These are phyloP conservation scores for Diaporthe amygdali DNA, from an alignment of 2,329 filamentous ascomycete genomes.

Conservation along the genomic window DNA sequence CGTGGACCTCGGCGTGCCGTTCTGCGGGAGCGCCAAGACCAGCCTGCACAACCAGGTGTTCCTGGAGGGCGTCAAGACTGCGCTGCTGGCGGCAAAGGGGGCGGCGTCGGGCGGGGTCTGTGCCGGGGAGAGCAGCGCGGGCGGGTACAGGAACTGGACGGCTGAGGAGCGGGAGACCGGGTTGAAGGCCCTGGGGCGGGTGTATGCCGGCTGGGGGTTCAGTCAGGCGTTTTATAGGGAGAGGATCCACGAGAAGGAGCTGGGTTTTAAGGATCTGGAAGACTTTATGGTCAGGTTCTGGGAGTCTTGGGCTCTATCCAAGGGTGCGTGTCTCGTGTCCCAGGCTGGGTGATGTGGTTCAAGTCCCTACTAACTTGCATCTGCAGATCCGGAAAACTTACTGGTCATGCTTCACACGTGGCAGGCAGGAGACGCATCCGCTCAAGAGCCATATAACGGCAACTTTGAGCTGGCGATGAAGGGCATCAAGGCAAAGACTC, in stretches of 20 bases:
- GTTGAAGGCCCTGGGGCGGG: constrained; percentile 74
- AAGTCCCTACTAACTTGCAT: not conserved
- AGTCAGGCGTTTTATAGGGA: constrained; percentile 80
- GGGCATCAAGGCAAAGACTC: constrained; percentile 72
- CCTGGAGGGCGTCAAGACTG: constrained; percentile 57
- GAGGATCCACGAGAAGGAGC: constrained; percentile 63
- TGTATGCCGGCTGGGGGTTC: constrained; percentile 84
- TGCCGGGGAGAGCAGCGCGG: constrained; percentile 4
- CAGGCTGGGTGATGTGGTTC: not conserved
- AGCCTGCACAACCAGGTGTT: constrained; percentile 59
- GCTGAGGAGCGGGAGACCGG: constrained; percentile 38
- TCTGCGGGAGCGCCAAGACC: constrained; percentile 56
- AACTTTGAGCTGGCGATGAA: constrained; percentile 70
- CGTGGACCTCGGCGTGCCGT: constrained; percentile 48
- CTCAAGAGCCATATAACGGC: constrained; percentile 71
- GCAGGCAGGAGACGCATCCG: constrained; percentile 75
- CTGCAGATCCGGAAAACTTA: constrained; percentile 41
- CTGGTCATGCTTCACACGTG: constrained; percentile 68
- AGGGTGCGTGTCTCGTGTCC: constrained; percentile 6
- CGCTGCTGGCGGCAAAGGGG: constrained; percentile 42
- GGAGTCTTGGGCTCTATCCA: constrained; percentile 68
- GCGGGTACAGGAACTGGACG: constrained; percentile 23
- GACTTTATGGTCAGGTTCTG: constrained; percentile 79
- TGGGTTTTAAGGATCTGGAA: constrained; percentile 72
- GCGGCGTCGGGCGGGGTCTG: constrained; percentile 32